Evolutionary conservation across 768 basidiomycete species (phyloP).

Genomic region (Epithele typhae): DNA sequence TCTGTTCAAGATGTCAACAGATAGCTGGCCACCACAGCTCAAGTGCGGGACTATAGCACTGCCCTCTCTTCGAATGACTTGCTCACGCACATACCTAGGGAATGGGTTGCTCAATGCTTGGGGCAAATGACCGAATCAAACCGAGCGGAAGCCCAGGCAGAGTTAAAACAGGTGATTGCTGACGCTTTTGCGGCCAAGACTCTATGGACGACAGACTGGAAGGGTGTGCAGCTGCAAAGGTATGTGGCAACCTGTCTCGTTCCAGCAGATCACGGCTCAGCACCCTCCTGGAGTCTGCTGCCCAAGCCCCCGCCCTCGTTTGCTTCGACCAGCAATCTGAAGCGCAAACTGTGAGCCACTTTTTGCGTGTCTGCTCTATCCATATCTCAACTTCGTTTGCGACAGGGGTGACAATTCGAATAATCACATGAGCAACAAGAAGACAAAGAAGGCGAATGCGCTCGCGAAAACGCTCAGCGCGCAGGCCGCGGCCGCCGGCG

Average conservation of each 20-base stretch:
- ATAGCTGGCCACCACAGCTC: constrained; percentile 77
- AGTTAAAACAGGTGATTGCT: constrained; percentile 96
- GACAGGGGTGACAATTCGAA: constrained; percentile 40
- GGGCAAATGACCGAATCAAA: constrained; percentile 89
- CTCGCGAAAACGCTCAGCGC: constrained; percentile 13
- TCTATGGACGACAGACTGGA: constrained; percentile 95
- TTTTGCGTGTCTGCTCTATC: not conserved
- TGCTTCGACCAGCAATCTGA: constrained; percentile 41
- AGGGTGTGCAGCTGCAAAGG: constrained; percentile 83
- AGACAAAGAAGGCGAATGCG: constrained; percentile 49
- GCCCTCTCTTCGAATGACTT: not conserved
- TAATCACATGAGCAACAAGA: constrained; percentile 42
- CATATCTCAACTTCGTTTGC: not conserved
- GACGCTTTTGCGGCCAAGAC: constrained; percentile 81
- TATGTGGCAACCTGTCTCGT: constrained; percentile 28
- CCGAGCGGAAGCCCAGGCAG: constrained; percentile 82
- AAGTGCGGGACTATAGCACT: constrained; percentile 45
- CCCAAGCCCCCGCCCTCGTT: constrained; percentile 50
- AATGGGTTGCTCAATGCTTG: constrained; percentile 93
- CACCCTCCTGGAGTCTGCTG: constrained; percentile 39
- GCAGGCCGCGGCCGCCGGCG: too few species aligned
- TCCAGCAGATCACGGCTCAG: constrained; percentile 4
- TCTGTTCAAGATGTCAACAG: constrained; percentile 54
- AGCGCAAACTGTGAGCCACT: constrained; percentile 60
- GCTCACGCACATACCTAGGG: too few species aligned